Conservation (phyloP, 257 asterid genomes). For the Plantago ovata region DNA sequence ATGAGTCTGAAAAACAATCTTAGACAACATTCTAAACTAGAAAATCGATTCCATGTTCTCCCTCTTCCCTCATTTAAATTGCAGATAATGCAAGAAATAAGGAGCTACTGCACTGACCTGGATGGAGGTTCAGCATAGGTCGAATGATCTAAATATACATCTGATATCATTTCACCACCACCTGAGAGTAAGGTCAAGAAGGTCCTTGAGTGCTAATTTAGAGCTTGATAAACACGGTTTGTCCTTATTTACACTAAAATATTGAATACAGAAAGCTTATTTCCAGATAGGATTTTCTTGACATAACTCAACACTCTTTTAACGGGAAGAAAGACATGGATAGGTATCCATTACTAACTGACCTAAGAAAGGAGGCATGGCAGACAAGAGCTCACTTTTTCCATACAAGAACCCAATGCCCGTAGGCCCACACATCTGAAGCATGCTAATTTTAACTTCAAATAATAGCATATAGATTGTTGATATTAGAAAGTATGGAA, state of each 20-base stretch:
- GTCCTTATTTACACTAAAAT: no score
- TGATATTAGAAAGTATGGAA: conserved; percentile 22
- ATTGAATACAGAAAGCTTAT: no score
- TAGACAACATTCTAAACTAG: no score
- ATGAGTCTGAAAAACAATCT: no score
- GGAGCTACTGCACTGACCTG: no score
- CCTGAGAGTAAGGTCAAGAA: conserved; percentile 42
- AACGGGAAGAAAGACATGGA: no score
- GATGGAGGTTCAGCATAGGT: conserved; percentile 98
- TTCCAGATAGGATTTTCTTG: background rate
- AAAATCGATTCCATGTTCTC: no score
- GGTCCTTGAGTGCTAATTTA: no score
- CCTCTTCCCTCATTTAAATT: no score
- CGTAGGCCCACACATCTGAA: conserved; percentile 99
- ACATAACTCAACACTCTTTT: background rate
- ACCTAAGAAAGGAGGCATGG: conserved; percentile 98
- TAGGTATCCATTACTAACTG: conserved; percentile 10
- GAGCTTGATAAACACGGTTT: no score
- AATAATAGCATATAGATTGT: conserved; percentile 25
- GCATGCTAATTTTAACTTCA: conserved; percentile 61
- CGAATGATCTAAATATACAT: conserved; percentile 85
- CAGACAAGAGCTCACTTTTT: conserved; percentile 63
- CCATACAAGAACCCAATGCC: conserved; percentile 98
- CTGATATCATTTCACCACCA: conserved; percentile 99
- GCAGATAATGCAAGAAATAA: no score